Evolutionary conservation across 2,329 filamentous ascomycete species (phyloP).

Genomic region (Coniochaeta sp.): DNA sequence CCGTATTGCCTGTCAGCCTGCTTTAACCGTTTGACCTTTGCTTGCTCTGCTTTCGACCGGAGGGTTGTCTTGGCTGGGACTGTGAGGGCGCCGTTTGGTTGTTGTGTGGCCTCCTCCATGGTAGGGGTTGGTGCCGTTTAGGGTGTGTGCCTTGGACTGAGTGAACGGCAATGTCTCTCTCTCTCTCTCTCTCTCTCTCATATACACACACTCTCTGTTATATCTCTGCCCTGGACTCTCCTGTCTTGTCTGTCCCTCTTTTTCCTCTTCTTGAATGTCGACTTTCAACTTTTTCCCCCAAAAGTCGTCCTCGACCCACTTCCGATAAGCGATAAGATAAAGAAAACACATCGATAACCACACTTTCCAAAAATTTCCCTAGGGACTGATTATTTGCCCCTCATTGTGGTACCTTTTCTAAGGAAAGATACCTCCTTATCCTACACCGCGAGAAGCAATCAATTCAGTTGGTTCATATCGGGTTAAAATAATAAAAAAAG

Average conservation of each 20-base stretch:
- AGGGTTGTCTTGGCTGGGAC: conserved; percentile 46
- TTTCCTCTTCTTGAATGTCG: not conserved
- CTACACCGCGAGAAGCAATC: not conserved
- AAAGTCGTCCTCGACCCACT: not conserved
- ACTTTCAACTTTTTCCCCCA: conserved; percentile 6
- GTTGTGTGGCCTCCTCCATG: conserved; percentile 17
- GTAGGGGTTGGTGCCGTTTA: not conserved
- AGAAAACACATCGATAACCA: no score
- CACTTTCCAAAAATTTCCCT: not conserved
- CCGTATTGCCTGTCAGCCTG: conserved; percentile 75
- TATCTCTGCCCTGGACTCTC: no score
- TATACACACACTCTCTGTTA: no score
- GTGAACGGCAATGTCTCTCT: no score
- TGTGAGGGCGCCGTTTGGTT: conserved; percentile 45
- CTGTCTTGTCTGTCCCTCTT: no score
- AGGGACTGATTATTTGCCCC: conserved; percentile 1
- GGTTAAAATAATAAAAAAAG: no score
- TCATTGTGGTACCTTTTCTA: not conserved
- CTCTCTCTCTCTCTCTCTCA: no score
- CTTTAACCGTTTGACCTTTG: conserved; percentile 43
- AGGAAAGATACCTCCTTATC: not conserved
- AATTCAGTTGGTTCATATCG: not conserved
- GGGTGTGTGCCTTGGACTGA: no score
- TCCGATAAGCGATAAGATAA: conserved; percentile 14
- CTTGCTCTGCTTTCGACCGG: conserved; percentile 40